Evolutionary conservation across 2,329 filamentous ascomycete genomes (phyloP), one percentile per base, ranked within the genome.

Genomic region (Purpureocillium takamizusanense): DNA sequence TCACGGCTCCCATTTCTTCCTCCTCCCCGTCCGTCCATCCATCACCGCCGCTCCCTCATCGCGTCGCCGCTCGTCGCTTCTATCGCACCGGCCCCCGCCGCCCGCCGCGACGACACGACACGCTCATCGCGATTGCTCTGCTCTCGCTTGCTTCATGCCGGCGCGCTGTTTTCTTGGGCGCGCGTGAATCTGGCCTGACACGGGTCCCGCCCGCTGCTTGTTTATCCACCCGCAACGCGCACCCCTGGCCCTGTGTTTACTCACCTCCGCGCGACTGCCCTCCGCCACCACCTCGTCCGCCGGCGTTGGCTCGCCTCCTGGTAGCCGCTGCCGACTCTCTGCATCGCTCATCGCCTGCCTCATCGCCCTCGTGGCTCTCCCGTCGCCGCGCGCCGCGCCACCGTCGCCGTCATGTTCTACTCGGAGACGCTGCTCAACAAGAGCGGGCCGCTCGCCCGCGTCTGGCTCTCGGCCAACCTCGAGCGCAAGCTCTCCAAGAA

Each of bases 401-500:
- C 57, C 60, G 98, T 98, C 49, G 48, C 40, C 65, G 67, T 57
- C 60, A 98, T 98, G 92, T 98, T 98, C 67, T 97, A 95, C 64
- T 95, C 92, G 38, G 88, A 95, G 70, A 88, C 87, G 39, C 78
- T 98, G 42, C 78, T 98, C 53, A 88, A 89, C 61, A 95, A 95
- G 81, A 95, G 87, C 53, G 92, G 92, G 70, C 90, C 92, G 56
- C 68, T 98, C 72, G 92, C 92, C 66, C 86, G 88, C 58, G 89
- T 97, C 67, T 98, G 92, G 92, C 78, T 97, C 45, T 95, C 92
- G 25, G 88, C 92, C 69, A 98, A 97, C 65, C 74, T 97, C 48
- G 92, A 97, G 76, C 88, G 90, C 72, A 98, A 97, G 69, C 80
- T 98, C 43, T 94, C 89, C 51, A 98, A 98, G 67, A 88, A 87